Base-by-base conservation (phyloP, 768 basidiomycete genomes). In the Daedaleopsis sinensis region DNA sequence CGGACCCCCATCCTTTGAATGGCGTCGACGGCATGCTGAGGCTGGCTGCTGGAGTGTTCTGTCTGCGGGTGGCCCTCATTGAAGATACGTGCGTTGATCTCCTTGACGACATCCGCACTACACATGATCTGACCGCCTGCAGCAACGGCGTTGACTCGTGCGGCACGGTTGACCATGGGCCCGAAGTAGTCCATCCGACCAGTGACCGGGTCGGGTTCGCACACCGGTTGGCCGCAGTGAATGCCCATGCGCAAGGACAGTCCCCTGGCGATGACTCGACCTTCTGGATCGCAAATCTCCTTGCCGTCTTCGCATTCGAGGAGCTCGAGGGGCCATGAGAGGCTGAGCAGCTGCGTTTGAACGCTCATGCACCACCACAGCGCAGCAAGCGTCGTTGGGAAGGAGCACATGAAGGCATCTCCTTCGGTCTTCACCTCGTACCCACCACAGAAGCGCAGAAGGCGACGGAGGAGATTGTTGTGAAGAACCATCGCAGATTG, bases 371-470 rank as follows among this genome's bases (percentile, higher is more conserved):
- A 90, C 91, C 94, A 99, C 81, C 94, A 88, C 18, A 98, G 75
- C 0, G 94, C 97, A 0, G 91, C 83, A 1, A 94, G 80, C 13
- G 94, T 84, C 2, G 88, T 92, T 2, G 93, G 91, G 83, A 99
- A 99, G 21, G 96, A 94, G 55, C 95, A 95, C 92, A 99, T 96
- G 80, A 99, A 99, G 0, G 96, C 88, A 70, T 98, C 97, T 32
- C 97, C 97, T 87, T 99, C 97, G 12, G 97, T 99, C 77, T 99
- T 99, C 70, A 98, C 96, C 76, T 98, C 94, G 73, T 98, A 99
- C 1, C 97, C 97, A 32, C 95, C 95, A 68, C 95, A 96, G 44
- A 90, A 80, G 32, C 96, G 86, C 36, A 98, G 78, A 62, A 90
- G 88, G 7, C 96, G 84, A 21, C 97, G 87, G 49, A 98, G 81